A percentile compares a stretch with the other conserved stretches of the same genome.
phyloP scores from a whole-genome alignment of 306 rosid species.

The Trifolium subterraneum region DNA sequence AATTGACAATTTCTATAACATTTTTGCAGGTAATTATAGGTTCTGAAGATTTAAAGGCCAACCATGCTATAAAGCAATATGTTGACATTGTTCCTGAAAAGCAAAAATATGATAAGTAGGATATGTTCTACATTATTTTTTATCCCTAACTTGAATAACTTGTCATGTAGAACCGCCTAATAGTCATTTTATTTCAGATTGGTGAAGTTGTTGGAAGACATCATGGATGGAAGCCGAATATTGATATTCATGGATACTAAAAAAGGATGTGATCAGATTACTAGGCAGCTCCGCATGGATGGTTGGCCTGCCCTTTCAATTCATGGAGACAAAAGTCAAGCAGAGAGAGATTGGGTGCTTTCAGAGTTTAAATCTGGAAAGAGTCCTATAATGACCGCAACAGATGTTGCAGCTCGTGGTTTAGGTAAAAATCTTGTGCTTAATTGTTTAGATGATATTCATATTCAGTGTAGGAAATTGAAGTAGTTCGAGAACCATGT shows the following conservation, averaged over 20 bases:
- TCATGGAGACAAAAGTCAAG: conserved; percentile 99
- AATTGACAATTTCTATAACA: conserved; percentile 31
- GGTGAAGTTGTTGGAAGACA: conserved; percentile 94
- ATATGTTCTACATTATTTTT: conserved; percentile 35
- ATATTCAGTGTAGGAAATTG: conserved; percentile 34
- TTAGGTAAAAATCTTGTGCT: conserved; percentile 63
- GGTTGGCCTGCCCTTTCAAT: conserved; percentile 99
- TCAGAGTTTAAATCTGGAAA: conserved; percentile 96
- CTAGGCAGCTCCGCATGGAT: conserved; percentile 97
- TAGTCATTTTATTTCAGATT: conserved; percentile 60
- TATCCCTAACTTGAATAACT: conserved; percentile 18
- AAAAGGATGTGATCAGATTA: conserved; percentile 96
- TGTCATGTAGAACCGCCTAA: conserved; percentile 30
- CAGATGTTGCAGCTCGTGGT: conserved; percentile 99
- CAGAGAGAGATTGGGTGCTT: conserved; percentile 99
- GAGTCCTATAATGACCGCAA: conserved; percentile 98
- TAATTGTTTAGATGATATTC: conserved; percentile 33
- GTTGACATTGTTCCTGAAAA: conserved; percentile 94
- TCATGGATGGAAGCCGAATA: conserved; percentile 98
- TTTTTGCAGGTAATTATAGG: conserved; percentile 84
- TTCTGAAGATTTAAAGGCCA: conserved; percentile 87
- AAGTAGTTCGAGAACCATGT: not conserved
- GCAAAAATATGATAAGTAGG: conserved; percentile 95
- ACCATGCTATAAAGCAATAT: conserved; percentile 86
- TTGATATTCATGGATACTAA: conserved; percentile 96